Base-by-base conservation (phyloP, 768 basidiomycete genomes). In the Rhizopogon salebrosus region DNA sequence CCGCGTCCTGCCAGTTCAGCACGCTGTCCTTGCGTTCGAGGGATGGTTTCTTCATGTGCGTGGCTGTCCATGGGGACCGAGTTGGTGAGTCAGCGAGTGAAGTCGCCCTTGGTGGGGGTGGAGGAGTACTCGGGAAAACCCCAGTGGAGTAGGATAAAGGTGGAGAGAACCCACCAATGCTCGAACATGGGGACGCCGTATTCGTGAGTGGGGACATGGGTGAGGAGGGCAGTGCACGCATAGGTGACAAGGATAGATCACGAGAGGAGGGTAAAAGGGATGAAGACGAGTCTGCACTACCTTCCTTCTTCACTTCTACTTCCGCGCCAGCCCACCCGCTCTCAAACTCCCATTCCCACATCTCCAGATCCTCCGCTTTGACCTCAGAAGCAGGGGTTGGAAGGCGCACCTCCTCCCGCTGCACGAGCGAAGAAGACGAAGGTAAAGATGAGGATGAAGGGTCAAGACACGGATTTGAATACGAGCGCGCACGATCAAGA, bases 261-360 rank as follows among this genome's bases (percentile, higher is more conserved):
- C 31, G 24, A 41, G 40, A 41, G 40, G 40, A 41, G 40, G 40
- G 40, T 41, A 24, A 16, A 10, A 41, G n/a, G 40, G 40, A 16
- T 41, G 14, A 16, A 10, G n/a, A 8, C n/a, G 7, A 9, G 8
- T 20, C 29, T 7, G 58, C 35, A 46, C 20, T 42, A 23, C 75
- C 78, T 27, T 70, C 51, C 11, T 74, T 63, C 57, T 82, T 79
- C 7, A 72, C 59, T 58, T 83, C 78, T 53, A 80, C 62, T 46
- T 70, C 62, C 6, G 46, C 23, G 41, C 61, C 53, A 8, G 41
- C 41, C 67, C 67, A 68, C 6, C 60, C 57, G 48, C 56, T 55
- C 26, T 68, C 69, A 37, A 70, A 70, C 40, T 69, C 67, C 67
- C 69, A 69, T 41, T 65, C 65, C 69, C 67, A 69, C 20, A 70